Evolutionary conservation across 2,329 filamentous ascomycete species (phyloP).

Genomic region (Hypomyces rosellus): DNA sequence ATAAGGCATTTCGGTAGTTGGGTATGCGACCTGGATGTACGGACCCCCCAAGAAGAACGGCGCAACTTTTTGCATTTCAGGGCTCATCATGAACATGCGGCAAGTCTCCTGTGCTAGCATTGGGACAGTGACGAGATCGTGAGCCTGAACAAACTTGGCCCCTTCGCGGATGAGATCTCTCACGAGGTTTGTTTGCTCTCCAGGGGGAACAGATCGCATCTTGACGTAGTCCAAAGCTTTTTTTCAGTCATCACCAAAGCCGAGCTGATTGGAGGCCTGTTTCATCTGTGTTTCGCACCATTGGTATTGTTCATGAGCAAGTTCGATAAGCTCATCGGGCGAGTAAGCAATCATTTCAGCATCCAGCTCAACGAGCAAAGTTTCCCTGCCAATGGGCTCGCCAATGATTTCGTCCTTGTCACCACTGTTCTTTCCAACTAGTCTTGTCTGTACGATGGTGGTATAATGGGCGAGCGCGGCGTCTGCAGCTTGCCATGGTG

Average conservation of each 20-base stretch:
- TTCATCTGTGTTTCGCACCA: conserved; percentile 54
- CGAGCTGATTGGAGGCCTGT: conserved; percentile 41
- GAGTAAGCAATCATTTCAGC: conserved; percentile 53
- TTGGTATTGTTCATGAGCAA: conserved; percentile 44
- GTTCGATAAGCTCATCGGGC: conserved; percentile 48
- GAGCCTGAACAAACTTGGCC: conserved; percentile 43
- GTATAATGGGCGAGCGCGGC: conserved; percentile 29
- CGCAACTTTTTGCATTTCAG: conserved; percentile 45
- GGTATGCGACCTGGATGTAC: conserved; percentile 50
- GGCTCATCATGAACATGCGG: conserved; percentile 51
- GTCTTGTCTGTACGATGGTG: conserved; percentile 30
- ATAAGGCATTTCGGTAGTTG: conserved; percentile 46
- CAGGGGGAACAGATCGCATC: conserved; percentile 46
- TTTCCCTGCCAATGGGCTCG: conserved; percentile 48
- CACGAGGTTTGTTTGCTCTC: conserved; percentile 47
- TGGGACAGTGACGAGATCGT: conserved; percentile 51
- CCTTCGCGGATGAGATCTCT: conserved; percentile 45
- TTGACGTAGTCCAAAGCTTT: conserved; percentile 51
- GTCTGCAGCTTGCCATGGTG: conserved; percentile 37
- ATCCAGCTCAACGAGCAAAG: conserved; percentile 45
- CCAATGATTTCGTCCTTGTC: conserved; percentile 48
- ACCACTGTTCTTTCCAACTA: conserved; percentile 38
- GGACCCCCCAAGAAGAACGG: conserved; percentile 55
- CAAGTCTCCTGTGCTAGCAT: conserved; percentile 46
- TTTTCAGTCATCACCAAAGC: conserved; percentile 43